These are phyloP conservation scores for Cornus kousa DNA, from an alignment of 148 eudicot species.

Conservation along the genomic window DNA sequence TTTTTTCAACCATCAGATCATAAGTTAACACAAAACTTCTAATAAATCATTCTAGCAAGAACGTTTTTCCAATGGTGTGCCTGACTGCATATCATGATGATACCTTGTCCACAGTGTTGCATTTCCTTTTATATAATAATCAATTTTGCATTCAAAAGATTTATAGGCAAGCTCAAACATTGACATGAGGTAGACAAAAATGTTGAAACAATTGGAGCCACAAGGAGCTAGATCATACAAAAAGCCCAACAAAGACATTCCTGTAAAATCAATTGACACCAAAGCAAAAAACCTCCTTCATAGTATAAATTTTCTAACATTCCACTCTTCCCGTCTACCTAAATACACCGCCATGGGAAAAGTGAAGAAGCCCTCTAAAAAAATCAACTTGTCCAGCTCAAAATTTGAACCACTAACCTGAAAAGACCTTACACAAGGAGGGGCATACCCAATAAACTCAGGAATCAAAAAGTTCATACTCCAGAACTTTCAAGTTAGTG, in stretches of 20 bases:
- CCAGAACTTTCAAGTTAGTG: neutral
- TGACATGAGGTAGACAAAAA: neutral
- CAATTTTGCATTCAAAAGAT: neutral
- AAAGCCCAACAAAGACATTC: neutral
- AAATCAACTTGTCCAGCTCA: neutral
- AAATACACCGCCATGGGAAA: neutral
- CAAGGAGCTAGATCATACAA: neutral
- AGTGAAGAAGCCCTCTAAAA: slow-evolving; percentile 1
- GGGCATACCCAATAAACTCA: slow-evolving; percentile 1
- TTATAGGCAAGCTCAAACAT: neutral
- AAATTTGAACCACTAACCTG: neutral
- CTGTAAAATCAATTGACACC: neutral
- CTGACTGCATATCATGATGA: neutral
- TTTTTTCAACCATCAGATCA: neutral
- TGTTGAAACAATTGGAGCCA: neutral
- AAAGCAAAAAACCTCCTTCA: neutral
- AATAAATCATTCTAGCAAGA: neutral
- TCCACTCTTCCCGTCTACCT: neutral
- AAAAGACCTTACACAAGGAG: neutral
- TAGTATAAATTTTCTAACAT: neutral
- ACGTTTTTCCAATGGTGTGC: neutral
- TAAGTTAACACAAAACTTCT: too few species aligned
- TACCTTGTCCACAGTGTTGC: neutral
- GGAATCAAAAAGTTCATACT: neutral
- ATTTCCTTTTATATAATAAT: too few species aligned